Conservation (phyloP, 352 stramenopile species). For the Globisporangium sylvaticum region DNA sequence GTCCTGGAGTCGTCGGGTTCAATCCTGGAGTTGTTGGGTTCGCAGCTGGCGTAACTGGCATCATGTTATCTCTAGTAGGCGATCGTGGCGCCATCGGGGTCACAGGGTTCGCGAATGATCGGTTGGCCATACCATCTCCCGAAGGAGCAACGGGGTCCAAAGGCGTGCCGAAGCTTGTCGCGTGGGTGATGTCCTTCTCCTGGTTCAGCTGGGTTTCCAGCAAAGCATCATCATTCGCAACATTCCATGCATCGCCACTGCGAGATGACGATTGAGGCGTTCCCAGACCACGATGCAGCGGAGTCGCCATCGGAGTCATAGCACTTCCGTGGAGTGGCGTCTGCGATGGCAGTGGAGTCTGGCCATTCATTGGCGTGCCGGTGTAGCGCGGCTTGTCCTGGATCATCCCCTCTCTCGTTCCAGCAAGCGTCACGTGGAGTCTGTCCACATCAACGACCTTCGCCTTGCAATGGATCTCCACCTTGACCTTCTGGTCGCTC, state of each 20-base stretch:
- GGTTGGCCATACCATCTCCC: conserved; percentile 44
- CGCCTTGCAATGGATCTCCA: conserved; percentile 89
- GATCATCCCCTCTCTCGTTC: conserved; percentile 71
- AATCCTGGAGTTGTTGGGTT: conserved; percentile 78
- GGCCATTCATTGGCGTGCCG: conserved; percentile 72
- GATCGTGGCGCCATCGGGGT: conserved; percentile 60
- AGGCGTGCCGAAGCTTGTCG: conserved; percentile 80
- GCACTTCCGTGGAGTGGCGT: conserved; percentile 80
- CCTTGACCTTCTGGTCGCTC: conserved; percentile 88
- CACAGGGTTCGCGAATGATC: conserved; percentile 46
- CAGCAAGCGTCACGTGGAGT: conserved; percentile 71
- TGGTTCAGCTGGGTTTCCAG: conserved; percentile 87
- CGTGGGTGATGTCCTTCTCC: conserved; percentile 87
- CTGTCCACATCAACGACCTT: conserved; percentile 86
- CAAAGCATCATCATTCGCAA: conserved; percentile 82
- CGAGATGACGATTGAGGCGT: conserved; percentile 66
- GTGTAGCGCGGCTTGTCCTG: conserved; percentile 69
- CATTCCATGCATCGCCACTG: conserved; percentile 76
- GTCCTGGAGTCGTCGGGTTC: conserved; percentile 76
- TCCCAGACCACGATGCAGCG: conserved; percentile 74
- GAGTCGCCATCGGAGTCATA: conserved; percentile 86
- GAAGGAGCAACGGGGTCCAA: conserved; percentile 71
- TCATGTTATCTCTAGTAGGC: conserved; percentile 55
- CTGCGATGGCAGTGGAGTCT: conserved; percentile 76
- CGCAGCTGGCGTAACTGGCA: conserved; percentile 60